Evolutionary conservation across 108 stramenopile species (phyloP), one percentile per base, ranked within the genome.

Genomic region (Tribonema minus): DNA sequence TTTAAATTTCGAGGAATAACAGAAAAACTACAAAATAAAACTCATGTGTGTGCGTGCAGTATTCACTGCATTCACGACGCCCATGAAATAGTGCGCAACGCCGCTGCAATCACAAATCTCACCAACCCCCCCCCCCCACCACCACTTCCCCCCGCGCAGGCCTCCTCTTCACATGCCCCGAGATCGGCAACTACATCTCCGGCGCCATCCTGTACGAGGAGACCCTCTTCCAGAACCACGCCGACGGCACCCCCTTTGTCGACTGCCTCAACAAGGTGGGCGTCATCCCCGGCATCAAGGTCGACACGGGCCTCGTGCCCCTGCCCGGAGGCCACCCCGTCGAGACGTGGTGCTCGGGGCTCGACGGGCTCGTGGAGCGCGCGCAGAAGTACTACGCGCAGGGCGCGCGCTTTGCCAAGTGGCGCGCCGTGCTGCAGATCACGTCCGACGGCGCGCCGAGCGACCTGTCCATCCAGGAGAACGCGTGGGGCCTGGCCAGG

Each of bases 121-220:
- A n/a, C n/a, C n/a, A n/a, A n/a, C n/a, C n/a, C n/a, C n/a, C n/a
- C n/a, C n/a, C n/a, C n/a, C n/a, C n/a, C n/a, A n/a, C n/a, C n/a
- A n/a, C n/a, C n/a, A n/a, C n/a, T n/a, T n/a, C n/a, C n/a, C n/a
- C n/a, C n/a, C n/a, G n/a, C n/a, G n/a, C n/a, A n/a, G n/a, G n/a
- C n/a, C n/a, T 85, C 58, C 84, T 85, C 37, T 85, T 84, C 83
- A 84, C 84, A 61, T 74, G 82, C 71, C 83, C 83, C 2, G 86
- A 87, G 37, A 84, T 91, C 64, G 90, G 91, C 62, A 67, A 93
- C 30, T 92, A 87, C 79, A 82, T 95, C 66, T 88, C 83, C 31
- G 94, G 88, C n/a, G 92, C 91, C 37, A 95, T 95, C 81, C 85
- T 93, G 25, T 92, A 90, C 84, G 92, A 92, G 69, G 94, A 95